These are phyloP conservation scores for Erodium moschatum DNA, from an alignment of 441 rosid genomes.

Conservation along the genomic window DNA sequence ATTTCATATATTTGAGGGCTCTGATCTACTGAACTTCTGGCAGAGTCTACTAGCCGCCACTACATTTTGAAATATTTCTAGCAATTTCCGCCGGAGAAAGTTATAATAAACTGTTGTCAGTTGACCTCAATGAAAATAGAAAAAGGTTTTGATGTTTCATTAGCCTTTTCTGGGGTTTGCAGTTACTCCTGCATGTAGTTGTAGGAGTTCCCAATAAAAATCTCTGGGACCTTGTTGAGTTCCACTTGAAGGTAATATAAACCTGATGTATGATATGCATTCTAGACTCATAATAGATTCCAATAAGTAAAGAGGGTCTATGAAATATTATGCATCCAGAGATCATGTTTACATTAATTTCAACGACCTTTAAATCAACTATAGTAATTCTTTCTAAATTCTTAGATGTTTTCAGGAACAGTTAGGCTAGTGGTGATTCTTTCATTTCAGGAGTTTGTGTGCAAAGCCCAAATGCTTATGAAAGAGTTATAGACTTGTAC, in stretches of 20 bases:
- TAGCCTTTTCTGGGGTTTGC: background rate
- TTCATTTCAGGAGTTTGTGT: background rate
- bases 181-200: background rate
- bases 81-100: background rate
- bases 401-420: background rate
- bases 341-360: background rate
- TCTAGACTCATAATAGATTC: background rate
- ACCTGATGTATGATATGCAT: background rate
- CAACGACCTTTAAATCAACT: background rate
- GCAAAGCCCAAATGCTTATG: background rate
- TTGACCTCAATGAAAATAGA: background rate
- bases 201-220: background rate
- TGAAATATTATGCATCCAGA: background rate
- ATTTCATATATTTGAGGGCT: background rate
- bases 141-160: background rate
- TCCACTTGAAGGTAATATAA: background rate
- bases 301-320: background rate
- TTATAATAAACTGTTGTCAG: background rate
- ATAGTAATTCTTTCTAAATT: background rate
- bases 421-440: background rate
- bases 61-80: background rate
- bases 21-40: no score
- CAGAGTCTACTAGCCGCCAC: no score
- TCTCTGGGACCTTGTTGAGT: background rate
- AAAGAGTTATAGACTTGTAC: background rate